Conservation (phyloP, 495 filamentous ascomycete genomes). For the Rusavskia elegans region DNA sequence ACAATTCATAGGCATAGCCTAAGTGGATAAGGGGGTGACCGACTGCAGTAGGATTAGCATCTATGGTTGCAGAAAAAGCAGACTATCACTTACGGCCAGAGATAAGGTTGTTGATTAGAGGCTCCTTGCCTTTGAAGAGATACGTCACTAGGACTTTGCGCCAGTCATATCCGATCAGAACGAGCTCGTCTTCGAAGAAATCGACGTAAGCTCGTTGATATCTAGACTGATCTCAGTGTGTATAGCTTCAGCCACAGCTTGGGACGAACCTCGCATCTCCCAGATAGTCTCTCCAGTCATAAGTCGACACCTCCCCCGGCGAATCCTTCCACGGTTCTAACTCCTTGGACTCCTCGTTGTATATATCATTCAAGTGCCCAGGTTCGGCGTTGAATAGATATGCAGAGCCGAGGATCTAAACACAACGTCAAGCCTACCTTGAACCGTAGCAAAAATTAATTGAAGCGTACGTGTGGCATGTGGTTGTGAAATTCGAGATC, state of each 20-base stretch:
- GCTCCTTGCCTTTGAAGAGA: constrained; percentile 52
- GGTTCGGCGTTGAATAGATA: constrained; percentile 66
- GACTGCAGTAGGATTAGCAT: constrained; percentile 31
- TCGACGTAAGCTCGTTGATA: constrained; percentile 80
- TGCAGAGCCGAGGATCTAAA: constrained; percentile 56
- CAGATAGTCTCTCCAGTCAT: constrained; percentile 77
- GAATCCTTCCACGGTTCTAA: constrained; percentile 76
- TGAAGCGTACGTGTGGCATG: constrained; percentile 50
- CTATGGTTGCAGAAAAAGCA: neutral
- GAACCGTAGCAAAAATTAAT: neutral
- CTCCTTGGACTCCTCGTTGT: constrained; percentile 52
- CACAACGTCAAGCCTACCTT: constrained; percentile 3
- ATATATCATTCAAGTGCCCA: constrained; percentile 58
- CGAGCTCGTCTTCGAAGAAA: constrained; percentile 70
- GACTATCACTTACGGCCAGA: constrained; percentile 41
- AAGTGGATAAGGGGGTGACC: constrained; percentile 78
- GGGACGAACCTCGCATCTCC: constrained; percentile 35
- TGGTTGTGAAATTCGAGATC: constrained; percentile 75
- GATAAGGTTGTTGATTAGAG: constrained; percentile 55
- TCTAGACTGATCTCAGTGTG: constrained; percentile 17
- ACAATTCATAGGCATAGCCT: constrained; percentile 65
- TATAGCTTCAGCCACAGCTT: neutral
- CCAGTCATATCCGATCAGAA: constrained; percentile 55
- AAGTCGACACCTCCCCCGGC: constrained; percentile 61
- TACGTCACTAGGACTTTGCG: constrained; percentile 52